Base-by-base conservation (phyloP, 2,329 filamentous ascomycete species). In the Talaromyces sp. region DNA sequence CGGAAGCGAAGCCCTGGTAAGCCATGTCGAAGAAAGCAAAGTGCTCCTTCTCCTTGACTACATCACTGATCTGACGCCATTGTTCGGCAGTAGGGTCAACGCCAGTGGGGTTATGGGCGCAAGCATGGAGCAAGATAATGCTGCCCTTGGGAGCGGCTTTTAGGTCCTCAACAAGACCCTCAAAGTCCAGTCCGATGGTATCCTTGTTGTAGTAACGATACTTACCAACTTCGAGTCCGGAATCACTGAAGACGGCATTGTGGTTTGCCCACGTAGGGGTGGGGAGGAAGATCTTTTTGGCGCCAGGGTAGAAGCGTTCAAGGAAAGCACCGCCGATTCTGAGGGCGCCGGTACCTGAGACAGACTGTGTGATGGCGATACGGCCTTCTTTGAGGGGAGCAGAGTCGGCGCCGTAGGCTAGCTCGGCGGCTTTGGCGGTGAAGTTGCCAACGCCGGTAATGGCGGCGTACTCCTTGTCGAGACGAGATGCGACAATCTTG, bases 161-260 rank as follows among this genome's bases (percentile, higher is more conserved):
- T 82, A 99, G 89, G 79, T 98, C 93, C 74, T 87, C 89, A 66
- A 97, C 76, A 85, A 99, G 87, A 74, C 95, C 95, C 71, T 96
- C 92, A 75, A 97, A 98, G 85, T 99, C 95, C 70, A 99, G 90
- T 64, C 93, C 93, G 77, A 97, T 98, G 76, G 94, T 98, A 78
- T 97, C 89, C 86, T 96, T 96, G 88, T 98, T 92, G 85, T 98
- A 99, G 88, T 99, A 99, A 74, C 92, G 87, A 87, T 99, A 99
- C 83, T 93, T 92, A 82, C 93, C 88, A 68, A 98, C 93, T 81
- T 91, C 86, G 70, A 99, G 87, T 65, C 93, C 92, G 37, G 92
- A 90, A 81, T 98, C 93, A 82, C 87, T 89, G 88, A 99, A 98
- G 79, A 99, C 91, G 69, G 94, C 93, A 77, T 88, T 91, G 85